Evolutionary conservation across 2,329 filamentous ascomycete genomes (phyloP).

Genomic region (Claviceps paspali): DNA sequence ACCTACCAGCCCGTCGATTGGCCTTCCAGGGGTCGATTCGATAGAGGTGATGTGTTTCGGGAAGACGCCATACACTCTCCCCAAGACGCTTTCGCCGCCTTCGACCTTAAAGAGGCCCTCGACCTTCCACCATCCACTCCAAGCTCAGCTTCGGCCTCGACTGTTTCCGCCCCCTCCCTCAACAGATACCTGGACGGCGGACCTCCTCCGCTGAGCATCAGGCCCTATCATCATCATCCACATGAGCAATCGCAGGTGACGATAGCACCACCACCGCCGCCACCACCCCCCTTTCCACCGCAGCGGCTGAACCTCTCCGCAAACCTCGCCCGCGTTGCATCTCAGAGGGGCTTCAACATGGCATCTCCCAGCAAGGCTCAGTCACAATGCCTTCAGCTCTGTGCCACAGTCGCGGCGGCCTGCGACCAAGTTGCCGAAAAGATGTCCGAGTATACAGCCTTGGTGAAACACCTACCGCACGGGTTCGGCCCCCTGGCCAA

Average conservation of each 20-base stretch:
- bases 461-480: conserved; percentile 35
- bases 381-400: conserved; percentile 26
- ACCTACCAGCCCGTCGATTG: conserved; percentile 4
- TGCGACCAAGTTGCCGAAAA: conserved; percentile 50
- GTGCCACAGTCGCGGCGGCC: conserved; percentile 40
- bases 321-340: not conserved
- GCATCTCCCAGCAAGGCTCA: conserved; percentile 14
- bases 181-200: conserved; percentile 3
- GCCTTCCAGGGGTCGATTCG: not conserved
- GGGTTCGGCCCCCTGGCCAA: conserved; percentile 45
- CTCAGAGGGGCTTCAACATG: conserved; percentile 7
- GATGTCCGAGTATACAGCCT: conserved; percentile 48
- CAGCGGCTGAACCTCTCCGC: not conserved
- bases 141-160: conserved; percentile 5
- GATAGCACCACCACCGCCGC: not conserved
- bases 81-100: conserved; percentile 3
- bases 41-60: not conserved
- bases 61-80: conserved; percentile 1
- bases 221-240: not conserved
- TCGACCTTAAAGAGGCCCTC: conserved; percentile 7
- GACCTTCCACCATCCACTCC: conserved; percentile 3
- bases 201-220: not conserved
- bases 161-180: conserved; percentile 1
- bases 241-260: not conserved
- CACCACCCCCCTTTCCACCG: not conserved